Percentiles rank a stretch among this genome's conserved stretches.
Evolutionary conservation across 192 early-diverging fungal genomes (phyloP).

Genomic region (Rhizophagus clarus): DNA sequence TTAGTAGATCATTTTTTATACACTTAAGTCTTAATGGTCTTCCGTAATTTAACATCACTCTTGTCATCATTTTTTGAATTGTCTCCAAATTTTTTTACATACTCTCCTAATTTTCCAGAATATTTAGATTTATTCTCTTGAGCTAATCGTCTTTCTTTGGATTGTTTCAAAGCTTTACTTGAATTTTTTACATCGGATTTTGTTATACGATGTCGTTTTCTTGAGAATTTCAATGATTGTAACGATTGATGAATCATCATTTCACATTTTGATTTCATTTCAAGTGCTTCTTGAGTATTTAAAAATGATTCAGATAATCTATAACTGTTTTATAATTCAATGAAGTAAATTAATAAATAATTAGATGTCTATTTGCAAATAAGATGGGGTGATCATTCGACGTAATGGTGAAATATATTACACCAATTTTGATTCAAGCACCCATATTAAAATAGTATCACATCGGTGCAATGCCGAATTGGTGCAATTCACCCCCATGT

Average conservation of each 20-base stretch:
- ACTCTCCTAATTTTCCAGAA: not conserved
- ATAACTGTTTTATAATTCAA: conserved; percentile 37
- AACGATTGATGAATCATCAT: conserved; percentile 37
- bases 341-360: not conserved
- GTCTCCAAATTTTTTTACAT: not conserved
- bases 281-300: conserved; percentile 45
- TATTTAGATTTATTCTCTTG: not conserved
- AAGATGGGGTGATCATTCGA: no score
- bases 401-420: no score
- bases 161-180: not conserved
- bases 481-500: no score
- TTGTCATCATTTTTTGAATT: not conserved
- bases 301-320: conserved; percentile 65
- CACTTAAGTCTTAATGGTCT: not conserved
- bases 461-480: no score
- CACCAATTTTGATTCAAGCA: no score
- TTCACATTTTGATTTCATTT: conserved; percentile 51
- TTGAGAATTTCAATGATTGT: conserved; percentile 4
- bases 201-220: not conserved
- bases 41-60: not conserved
- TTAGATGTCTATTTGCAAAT: not conserved
- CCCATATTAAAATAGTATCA: no score
- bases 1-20: no score
- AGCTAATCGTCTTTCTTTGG: not conserved
- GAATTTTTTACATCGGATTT: not conserved